Conservation (phyloP, 441 rosid species). For the Gossypium trilobum region DNA sequence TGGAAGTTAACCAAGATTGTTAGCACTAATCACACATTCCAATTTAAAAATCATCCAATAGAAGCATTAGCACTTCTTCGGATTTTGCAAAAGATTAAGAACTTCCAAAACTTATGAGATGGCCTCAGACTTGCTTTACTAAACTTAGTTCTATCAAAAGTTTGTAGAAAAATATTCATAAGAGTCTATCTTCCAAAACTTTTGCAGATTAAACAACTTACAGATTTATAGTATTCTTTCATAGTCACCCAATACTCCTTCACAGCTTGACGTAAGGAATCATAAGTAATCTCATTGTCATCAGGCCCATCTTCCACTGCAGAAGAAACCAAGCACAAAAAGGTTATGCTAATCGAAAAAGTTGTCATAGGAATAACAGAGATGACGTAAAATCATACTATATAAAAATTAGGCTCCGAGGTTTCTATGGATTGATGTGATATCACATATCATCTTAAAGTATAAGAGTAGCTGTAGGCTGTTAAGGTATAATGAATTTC, state of each 20-base stretch:
- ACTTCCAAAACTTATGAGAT: background rate
- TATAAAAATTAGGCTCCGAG: background rate
- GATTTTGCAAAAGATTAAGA: background rate
- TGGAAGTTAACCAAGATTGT: constrained; percentile 25
- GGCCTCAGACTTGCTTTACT: background rate
- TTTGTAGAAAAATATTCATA: background rate
- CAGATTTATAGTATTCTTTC: constrained; percentile 55
- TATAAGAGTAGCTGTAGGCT: background rate
- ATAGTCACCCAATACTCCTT: constrained; percentile 42
- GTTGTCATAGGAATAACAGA: background rate
- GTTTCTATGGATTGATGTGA: background rate
- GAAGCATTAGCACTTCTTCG: background rate
- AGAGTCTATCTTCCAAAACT: background rate
- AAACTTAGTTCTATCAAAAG: background rate
- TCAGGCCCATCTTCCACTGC: constrained; percentile 29
- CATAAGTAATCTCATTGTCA: constrained; percentile 35
- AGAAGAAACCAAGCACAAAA: constrained; percentile 8
- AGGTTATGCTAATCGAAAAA: background rate
- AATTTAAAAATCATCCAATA: background rate
- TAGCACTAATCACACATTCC: background rate
- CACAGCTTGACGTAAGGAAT: constrained; percentile 44
- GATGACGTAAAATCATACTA: background rate
- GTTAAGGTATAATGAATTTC: background rate
- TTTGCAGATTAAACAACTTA: constrained; percentile 23
- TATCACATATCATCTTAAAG: background rate